phyloP scores from a whole-genome alignment of 2,329 filamentous ascomycete species.

The Chrysosporium keratinophilum region DNA sequence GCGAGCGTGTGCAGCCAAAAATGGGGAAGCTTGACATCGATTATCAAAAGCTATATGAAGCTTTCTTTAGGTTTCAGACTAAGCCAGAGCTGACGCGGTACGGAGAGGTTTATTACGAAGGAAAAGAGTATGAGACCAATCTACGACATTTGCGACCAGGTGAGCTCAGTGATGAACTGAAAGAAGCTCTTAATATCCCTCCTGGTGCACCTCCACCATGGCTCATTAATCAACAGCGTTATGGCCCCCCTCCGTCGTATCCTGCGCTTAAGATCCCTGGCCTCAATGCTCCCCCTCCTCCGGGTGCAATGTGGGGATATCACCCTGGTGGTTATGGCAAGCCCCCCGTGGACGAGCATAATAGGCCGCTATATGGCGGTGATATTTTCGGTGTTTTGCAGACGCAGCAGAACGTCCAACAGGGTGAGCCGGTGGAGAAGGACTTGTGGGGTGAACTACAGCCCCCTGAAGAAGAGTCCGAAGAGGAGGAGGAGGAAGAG shows the following conservation, averaged over 20 bases:
- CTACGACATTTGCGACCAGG: conserved; percentile 81
- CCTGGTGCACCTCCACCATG: conserved; percentile 88
- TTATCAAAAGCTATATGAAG: conserved; percentile 95
- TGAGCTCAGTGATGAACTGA: conserved; percentile 77
- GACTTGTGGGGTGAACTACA: conserved; percentile 88
- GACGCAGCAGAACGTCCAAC: conserved; percentile 50
- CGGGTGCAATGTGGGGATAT: conserved; percentile 87
- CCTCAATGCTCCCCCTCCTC: conserved; percentile 81
- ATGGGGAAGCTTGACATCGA: conserved; percentile 97
- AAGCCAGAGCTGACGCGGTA: conserved; percentile 91
- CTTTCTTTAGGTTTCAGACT: conserved; percentile 95
- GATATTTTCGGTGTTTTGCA: conserved; percentile 80
- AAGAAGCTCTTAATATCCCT: conserved; percentile 87
- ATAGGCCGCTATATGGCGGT: conserved; percentile 80
- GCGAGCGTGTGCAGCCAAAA: conserved; percentile 86
- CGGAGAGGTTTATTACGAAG: conserved; percentile 98
- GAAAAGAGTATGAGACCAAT: conserved; percentile 96
- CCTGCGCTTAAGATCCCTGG: conserved; percentile 91
- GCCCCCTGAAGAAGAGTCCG: conserved; percentile 60
- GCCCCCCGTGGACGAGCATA: conserved; percentile 86
- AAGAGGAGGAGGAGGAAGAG: conserved; percentile 60
- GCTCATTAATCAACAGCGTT: conserved; percentile 93
- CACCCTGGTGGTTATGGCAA: conserved; percentile 93
- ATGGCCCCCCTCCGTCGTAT: conserved; percentile 87
- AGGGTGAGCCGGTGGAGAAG: conserved; percentile 73